Conservation (phyloP, 2,329 filamentous ascomycete genomes). For the Phialocephala subalpina region DNA sequence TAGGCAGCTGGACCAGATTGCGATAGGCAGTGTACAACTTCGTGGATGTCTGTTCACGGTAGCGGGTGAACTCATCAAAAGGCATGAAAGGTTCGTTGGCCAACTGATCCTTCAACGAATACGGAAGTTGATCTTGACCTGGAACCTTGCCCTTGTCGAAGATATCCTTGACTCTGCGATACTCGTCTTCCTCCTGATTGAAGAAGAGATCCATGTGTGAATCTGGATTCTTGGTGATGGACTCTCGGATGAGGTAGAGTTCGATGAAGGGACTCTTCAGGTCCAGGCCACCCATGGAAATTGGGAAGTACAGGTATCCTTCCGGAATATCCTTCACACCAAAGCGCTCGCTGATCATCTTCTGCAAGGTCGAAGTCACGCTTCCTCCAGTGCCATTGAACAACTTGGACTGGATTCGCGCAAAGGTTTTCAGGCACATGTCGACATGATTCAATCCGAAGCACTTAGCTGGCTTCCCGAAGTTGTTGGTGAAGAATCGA, state of each 20-base stretch:
- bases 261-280: slow-evolving; percentile 49
- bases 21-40: slow-evolving; percentile 42
- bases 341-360: slow-evolving; percentile 58
- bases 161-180: slow-evolving; percentile 41
- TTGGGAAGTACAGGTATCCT: slow-evolving; percentile 50
- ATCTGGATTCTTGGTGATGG: slow-evolving; percentile 33
- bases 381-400: slow-evolving; percentile 51
- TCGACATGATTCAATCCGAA: slow-evolving; percentile 62
- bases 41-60: slow-evolving; percentile 44
- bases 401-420: slow-evolving; percentile 57
- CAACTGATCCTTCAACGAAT: neutral
- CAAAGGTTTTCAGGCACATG: slow-evolving; percentile 58
- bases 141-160: slow-evolving; percentile 42
- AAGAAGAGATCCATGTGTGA: slow-evolving; percentile 40
- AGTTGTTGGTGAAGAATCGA: slow-evolving; percentile 64
- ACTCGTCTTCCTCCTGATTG: slow-evolving; percentile 44
- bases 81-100: slow-evolving; percentile 44
- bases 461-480: slow-evolving; percentile 59
- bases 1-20: slow-evolving; percentile 41
- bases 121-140: neutral
- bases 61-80: slow-evolving; percentile 49
- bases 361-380: slow-evolving; percentile 56
- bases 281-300: slow-evolving; percentile 48
- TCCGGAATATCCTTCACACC: slow-evolving; percentile 46
- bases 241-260: slow-evolving; percentile 38